Conservation (phyloP, 345 rosid genomes). For the Hibiscus mutabilis region DNA sequence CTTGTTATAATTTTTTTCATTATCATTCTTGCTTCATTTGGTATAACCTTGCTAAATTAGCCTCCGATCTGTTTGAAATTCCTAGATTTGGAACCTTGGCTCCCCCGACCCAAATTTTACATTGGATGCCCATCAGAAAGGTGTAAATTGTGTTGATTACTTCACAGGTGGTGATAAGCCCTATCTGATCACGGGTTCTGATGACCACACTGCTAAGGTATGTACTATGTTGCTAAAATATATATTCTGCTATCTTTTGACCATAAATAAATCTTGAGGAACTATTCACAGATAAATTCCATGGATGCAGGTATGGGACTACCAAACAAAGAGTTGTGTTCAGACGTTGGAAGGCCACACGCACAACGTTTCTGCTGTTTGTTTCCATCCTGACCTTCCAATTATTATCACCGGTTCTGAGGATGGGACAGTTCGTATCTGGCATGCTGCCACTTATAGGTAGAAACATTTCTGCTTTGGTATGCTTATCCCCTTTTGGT, state of each 20-base stretch:
- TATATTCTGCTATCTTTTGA: neutral
- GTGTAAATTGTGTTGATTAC: constrained; percentile 89
- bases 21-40: constrained; percentile 11
- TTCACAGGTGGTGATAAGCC: constrained; percentile 95
- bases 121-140: constrained; percentile 92
- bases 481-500: neutral
- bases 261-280: constrained; percentile 7
- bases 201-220: constrained; percentile 95
- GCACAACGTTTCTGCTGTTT: constrained; percentile 76
- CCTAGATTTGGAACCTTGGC: constrained; percentile 93
- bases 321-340: constrained; percentile 80
- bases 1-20: constrained; percentile 3
- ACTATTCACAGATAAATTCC: constrained; percentile 20
- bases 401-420: constrained; percentile 80
- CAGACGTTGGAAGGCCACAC: constrained; percentile 83
- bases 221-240: constrained; percentile 18
- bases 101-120: constrained; percentile 92
- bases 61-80: constrained; percentile 17
- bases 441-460: constrained; percentile 83
- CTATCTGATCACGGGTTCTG: constrained; percentile 84
- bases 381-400: constrained; percentile 80
- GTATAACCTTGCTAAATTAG: constrained; percentile 2
- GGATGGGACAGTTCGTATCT: constrained; percentile 73
- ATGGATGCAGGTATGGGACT: constrained; percentile 68
- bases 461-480: constrained; percentile 14